A percentile compares a stretch with the other conserved stretches of the same genome.
Conservation (phyloP, 176 grass and related monocot genomes). For the Dendrocalamus sinicus region DNA sequence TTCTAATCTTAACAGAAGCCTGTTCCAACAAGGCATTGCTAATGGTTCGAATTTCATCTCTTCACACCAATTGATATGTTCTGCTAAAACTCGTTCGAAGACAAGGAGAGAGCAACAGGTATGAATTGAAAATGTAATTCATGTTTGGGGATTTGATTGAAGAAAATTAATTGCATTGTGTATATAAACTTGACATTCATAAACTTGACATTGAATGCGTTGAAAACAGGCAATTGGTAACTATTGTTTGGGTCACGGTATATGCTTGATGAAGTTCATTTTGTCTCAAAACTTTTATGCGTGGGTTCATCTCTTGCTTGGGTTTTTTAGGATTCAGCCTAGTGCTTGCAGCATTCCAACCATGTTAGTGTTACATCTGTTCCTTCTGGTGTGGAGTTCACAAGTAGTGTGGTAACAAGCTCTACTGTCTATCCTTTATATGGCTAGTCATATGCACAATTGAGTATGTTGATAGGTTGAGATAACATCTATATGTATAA, state of each 20-base stretch:
- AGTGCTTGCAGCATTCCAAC: not conserved
- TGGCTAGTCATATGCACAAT: not conserved
- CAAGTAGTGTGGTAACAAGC: not conserved
- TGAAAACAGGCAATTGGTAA: not conserved
- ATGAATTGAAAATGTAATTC: no score
- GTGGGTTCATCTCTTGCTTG: no score
- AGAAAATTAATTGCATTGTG: no score
- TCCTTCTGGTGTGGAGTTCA: slow-evolving; percentile 20
- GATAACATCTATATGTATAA: not conserved
- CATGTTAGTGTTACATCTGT: slow-evolving; percentile 2
- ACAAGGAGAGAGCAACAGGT: no score
- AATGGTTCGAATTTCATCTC: no score
- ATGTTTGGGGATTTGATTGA: no score
- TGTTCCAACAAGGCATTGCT: no score
- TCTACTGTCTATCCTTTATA: not conserved
- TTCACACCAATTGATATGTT: no score
- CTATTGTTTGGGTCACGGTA: not conserved
- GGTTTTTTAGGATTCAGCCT: not conserved
- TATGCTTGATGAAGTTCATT: slow-evolving; percentile 10
- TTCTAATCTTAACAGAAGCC: no score
- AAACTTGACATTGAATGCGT: not conserved
- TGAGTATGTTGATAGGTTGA: not conserved
- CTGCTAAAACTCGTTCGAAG: no score
- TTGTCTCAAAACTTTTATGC: not conserved
- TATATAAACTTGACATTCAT: no score